Percentiles rank a stretch among this genome's conserved stretches.
Evolutionary conservation across 345 rosid species (phyloP).

Genomic region (Psidium guajava): DNA sequence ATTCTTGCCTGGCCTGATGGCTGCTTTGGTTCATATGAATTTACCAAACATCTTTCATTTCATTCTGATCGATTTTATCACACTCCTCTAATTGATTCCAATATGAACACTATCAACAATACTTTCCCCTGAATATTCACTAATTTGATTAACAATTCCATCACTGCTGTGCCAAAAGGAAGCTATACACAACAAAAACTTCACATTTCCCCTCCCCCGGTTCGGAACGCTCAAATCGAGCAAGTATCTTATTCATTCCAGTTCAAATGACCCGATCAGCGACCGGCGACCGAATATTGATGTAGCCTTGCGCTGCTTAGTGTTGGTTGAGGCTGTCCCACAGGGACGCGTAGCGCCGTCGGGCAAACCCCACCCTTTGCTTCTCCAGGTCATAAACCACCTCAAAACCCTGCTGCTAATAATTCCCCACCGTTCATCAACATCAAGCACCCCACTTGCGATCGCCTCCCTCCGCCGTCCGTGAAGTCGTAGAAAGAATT

Average conservation of each 20-base stretch:
- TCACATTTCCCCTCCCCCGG: neutral
- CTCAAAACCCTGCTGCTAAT: conserved; percentile 92
- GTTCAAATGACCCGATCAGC: neutral
- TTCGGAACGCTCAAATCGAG: neutral
- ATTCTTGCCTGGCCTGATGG: neutral
- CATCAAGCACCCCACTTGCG: conserved; percentile 74
- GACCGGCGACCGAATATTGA: neutral
- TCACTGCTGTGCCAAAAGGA: neutral
- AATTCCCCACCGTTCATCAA: conserved; percentile 95
- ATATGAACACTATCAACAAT: neutral
- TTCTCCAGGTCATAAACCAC: conserved; percentile 82
- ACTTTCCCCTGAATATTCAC: neutral
- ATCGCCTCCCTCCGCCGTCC: conserved; percentile 69
- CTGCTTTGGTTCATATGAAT: neutral
- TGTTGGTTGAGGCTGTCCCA: conserved; percentile 57
- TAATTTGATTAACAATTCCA: neutral
- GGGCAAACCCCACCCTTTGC: conserved; percentile 67
- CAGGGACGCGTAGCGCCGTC: conserved; percentile 69
- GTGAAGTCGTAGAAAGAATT: conserved; percentile 67
- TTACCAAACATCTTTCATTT: neutral
- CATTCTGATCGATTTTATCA: neutral
- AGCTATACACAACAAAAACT: neutral
- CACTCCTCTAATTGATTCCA: neutral
- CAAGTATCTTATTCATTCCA: neutral
- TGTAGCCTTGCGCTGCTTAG: conserved; percentile 3